Conservation (phyloP, 1,139 yeast species). For the Taiozyma onychis region DNA sequence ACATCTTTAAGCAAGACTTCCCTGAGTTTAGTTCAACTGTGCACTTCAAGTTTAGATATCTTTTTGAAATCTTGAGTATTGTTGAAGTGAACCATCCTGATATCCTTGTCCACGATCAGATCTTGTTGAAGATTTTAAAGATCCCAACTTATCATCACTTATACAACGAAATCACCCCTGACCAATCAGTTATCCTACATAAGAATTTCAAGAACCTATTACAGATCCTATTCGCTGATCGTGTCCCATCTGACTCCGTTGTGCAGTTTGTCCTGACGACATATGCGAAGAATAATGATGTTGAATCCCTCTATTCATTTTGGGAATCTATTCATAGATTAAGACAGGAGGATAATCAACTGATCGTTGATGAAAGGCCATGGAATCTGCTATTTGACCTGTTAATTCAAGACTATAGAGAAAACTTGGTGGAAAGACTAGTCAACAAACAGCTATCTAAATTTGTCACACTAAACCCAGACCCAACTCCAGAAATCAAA, state of each 20-base stretch:
- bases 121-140: constrained; percentile 12
- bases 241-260: constrained; percentile 3
- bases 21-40: not conserved
- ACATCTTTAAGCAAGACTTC: constrained; percentile 3
- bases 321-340: constrained; percentile 14
- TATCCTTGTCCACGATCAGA: constrained; percentile 8
- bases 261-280: constrained; percentile 17
- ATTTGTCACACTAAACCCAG: constrained; percentile 5
- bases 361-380: constrained; percentile 23
- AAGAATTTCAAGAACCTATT: constrained; percentile 2
- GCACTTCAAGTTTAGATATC: constrained; percentile 3
- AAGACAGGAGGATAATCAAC: not conserved
- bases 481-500: constrained; percentile 4
- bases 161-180: constrained; percentile 7
- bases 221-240: constrained; percentile 2
- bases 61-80: constrained; percentile 9
- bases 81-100: constrained; percentile 6
- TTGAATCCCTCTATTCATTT: constrained; percentile 12
- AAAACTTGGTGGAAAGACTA: constrained; percentile 12
- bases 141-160: constrained; percentile 19
- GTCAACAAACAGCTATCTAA: constrained; percentile 9
- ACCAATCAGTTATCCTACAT: not conserved
- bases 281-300: constrained; percentile 14
- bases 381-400: constrained; percentile 23
- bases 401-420: constrained; percentile 11